Evolutionary conservation across 2,329 filamentous ascomycete species (phyloP), one percentile per base, ranked within the genome.

Genomic region (Colletotrichum sojae): DNA sequence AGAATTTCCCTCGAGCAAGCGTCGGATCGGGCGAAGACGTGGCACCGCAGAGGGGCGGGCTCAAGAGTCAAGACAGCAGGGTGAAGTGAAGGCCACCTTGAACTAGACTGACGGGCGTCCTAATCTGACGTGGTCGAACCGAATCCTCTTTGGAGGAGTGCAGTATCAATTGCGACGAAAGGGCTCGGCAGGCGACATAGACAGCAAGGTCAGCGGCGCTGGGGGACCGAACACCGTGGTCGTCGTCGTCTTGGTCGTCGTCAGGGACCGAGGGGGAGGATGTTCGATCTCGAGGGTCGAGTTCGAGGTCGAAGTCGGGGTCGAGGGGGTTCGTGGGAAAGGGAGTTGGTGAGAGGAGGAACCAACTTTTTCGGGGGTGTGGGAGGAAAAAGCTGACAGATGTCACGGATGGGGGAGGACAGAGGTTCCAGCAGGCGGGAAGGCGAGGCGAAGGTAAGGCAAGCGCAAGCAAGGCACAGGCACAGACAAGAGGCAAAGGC

Each of bases 381-480:
- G 61, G 55, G 40, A 65, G 54, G 40, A 54, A 49, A 68, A 68
- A 51, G 66, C 66, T 69, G 66, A 69, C 66, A 69, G 66, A 69
- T 69, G 66, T 69, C 61, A 66, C 66, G 36, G 46, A 65, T 59
- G 61, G 15, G 61, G 15, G 49, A 53, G 49, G 49, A 52, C 20
- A 22, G 20, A 25, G 49, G 49, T 31, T 31, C 22, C 31, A 36
- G 31, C 31, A 52, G 20, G 49, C 40, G 40, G 40, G 40, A 13
- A 43, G 40, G 40, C 40, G 6, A 43, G 40, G 40, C 40, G 43
- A 48, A 48, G 45, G 45, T 18, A 43, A 43, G 40, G 40, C 40
- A 43, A 43, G 16, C 13, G 40, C 40, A 43, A 43, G 40, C 13
- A 15, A 43, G 16, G 40, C 40, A n/a, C 40, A 43, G 40, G 40